Evolutionary conservation across 805 yeast genomes (phyloP).

Genomic region (Lipomyces orientalis): DNA sequence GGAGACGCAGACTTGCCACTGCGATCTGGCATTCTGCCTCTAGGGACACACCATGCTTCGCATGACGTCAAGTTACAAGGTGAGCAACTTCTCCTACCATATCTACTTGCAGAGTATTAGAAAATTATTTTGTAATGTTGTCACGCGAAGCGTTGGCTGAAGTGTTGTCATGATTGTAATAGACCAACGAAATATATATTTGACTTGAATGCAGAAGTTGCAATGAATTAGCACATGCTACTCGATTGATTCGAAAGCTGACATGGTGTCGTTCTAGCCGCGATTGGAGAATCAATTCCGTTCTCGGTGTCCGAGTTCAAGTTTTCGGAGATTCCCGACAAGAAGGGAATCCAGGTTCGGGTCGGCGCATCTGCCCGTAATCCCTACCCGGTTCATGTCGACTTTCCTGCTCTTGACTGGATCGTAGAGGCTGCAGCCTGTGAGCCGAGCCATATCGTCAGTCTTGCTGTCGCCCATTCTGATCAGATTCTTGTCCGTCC

Average conservation of each 20-base stretch:
- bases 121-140: not conserved
- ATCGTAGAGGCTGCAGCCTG: slow-evolving; percentile 34
- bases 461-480: slow-evolving; percentile 31
- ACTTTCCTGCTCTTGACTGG: slow-evolving; percentile 34
- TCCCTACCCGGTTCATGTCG: slow-evolving; percentile 32
- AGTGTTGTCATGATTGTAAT: not conserved
- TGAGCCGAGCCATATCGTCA: slow-evolving; percentile 14
- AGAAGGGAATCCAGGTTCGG: slow-evolving; percentile 27
- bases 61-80: slow-evolving; percentile 29
- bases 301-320: slow-evolving; percentile 31
- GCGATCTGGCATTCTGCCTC: slow-evolving; percentile 33
- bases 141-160: not conserved
- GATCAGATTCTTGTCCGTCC: slow-evolving; percentile 27
- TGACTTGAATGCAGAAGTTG: not conserved
- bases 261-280: slow-evolving; percentile 8
- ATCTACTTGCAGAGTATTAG: slow-evolving; percentile 3
- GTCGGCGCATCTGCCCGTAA: slow-evolving; percentile 31
- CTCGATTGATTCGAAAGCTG: not conserved
- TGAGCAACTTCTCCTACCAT: not conserved
- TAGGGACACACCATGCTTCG: slow-evolving; percentile 36
- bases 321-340: slow-evolving; percentile 15
- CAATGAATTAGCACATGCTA: not conserved
- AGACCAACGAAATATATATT: too few species aligned
- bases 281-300: slow-evolving; percentile 26
- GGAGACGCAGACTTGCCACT: slow-evolving; percentile 33